A percentile compares a stretch with the other conserved stretches of the same genome.
Conservation (phyloP, 2,329 filamentous ascomycete genomes). For the Penicillium hordei region DNA sequence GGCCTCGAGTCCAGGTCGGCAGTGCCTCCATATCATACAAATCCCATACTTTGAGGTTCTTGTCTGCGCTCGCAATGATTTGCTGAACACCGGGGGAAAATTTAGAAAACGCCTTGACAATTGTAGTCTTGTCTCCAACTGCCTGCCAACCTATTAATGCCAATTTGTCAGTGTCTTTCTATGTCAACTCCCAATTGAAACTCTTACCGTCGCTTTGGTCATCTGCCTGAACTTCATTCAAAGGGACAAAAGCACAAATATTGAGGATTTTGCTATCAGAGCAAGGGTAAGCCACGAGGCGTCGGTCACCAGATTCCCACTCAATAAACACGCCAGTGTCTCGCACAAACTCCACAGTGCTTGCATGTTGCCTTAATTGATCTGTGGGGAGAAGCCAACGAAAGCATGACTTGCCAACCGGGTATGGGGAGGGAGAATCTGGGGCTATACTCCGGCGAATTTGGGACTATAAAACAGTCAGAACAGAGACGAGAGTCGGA, state of each 20-base stretch:
- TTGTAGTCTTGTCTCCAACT: constrained; percentile 16
- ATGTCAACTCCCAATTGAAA: not conserved
- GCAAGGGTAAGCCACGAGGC: constrained; percentile 50
- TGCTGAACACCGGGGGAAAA: constrained; percentile 21
- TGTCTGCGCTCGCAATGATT: constrained; percentile 37
- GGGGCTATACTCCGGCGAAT: constrained; percentile 23
- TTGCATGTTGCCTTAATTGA: constrained; percentile 12
- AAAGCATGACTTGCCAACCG: constrained; percentile 28
- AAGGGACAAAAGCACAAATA: constrained; percentile 50
- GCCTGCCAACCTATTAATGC: constrained; percentile 20
- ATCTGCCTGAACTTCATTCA: constrained; percentile 28
- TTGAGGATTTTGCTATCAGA: constrained; percentile 48
- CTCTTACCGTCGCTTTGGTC: constrained; percentile 27
- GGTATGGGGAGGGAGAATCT: constrained; percentile 15
- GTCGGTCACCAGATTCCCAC: constrained; percentile 43
- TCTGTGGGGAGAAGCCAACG: constrained; percentile 26
- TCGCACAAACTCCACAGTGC: constrained; percentile 15
- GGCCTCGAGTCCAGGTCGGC: constrained; percentile 54
- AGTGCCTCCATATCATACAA: constrained; percentile 62
- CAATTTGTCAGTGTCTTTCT: not conserved
- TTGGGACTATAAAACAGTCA: constrained; percentile 20
- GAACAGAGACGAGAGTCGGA: not conserved
- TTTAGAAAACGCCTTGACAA: constrained; percentile 17
- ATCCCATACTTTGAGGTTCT: constrained; percentile 56
- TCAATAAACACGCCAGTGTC: constrained; percentile 43